Base-by-base conservation (phyloP, 805 yeast genomes). In the Kluyveromyces aestuarii region DNA sequence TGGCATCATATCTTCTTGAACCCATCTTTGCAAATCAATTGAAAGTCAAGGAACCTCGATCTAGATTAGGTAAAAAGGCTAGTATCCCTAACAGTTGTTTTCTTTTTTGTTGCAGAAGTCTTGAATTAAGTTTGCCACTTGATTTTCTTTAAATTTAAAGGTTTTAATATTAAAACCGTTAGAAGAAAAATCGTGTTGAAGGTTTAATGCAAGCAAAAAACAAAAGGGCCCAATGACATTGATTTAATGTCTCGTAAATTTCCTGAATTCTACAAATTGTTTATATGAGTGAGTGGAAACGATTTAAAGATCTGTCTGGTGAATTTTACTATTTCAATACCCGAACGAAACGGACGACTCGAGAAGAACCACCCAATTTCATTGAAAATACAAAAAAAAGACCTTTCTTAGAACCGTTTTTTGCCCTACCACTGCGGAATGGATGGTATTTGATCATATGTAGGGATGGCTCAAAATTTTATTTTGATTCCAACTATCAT, bases 1-100 rank as follows among this genome's bases (percentile, higher is more conserved):
- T 81, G 53, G 96, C 85, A 72, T 93, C 99, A 88, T 93, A 93
- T 79, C 99, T 83, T 84, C 98, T 85, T 58, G 96, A 87, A 16
- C 82, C 81, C 82, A 77, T 77, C 25, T 57, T 37, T 25, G 17
- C 19, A 27, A 14, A 36, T 33, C 11, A 36, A 19, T 36, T 30
- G 27, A 25, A 10, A 30, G 2, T 19, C 17, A 13, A 17, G 17
- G 27, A 35, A 35, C 11, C 25, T 13, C 33, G 18, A 40, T 8
- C 11, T 13, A 35, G 25, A 14, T 25, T 18, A 27, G 13, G 8
- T n/a, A 8, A 18, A 14, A 8, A 21, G 16, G 27, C 39, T 25
- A 39, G 30, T 38, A 16, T 16, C 35, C 19, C 13, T 40, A 14
- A 18, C 27, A 4, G 25, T 36, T 17, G 37, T 27, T 27, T 35